Percentiles rank a stretch among this genome's conserved stretches.
phyloP scores from a whole-genome alignment of 306 rosid genomes.

The Pyrus bretschneideri region DNA sequence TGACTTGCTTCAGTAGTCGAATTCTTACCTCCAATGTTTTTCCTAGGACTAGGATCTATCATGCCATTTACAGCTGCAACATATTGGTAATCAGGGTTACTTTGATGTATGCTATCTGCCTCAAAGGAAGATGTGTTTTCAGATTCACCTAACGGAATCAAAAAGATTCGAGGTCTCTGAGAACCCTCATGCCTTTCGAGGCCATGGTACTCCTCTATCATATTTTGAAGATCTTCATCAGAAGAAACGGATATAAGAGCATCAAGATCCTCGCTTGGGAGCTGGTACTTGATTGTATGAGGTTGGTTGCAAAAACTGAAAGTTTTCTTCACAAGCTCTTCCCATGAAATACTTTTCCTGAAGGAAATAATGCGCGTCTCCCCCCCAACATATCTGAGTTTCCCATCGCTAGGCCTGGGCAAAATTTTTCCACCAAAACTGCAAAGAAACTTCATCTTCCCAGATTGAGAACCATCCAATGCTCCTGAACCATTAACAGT shows the following conservation, averaged over 20 bases:
- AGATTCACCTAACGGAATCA: constrained; percentile 59
- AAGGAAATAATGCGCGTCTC: constrained; percentile 57
- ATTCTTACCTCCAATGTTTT: constrained; percentile 31
- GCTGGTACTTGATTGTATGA: constrained; percentile 72
- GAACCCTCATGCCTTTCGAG: constrained; percentile 58
- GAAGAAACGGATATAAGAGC: constrained; percentile 73
- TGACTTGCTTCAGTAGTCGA: constrained; percentile 38
- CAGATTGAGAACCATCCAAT: constrained; percentile 32
- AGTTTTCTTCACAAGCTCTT: constrained; percentile 56
- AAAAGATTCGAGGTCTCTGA: constrained; percentile 56
- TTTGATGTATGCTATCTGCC: constrained; percentile 31
- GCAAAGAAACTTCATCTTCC: constrained; percentile 63
- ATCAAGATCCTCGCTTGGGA: constrained; percentile 83
- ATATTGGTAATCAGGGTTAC: constrained; percentile 60
- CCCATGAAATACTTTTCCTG: constrained; percentile 45
- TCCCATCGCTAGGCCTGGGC: constrained; percentile 70
- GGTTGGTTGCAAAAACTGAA: constrained; percentile 51
- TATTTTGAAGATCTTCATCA: constrained; percentile 76
- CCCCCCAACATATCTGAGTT: constrained; percentile 74
- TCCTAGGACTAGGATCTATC: constrained; percentile 38
- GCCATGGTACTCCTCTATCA: constrained; percentile 74
- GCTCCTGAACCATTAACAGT: constrained; percentile 32
- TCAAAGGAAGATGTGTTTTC: constrained; percentile 42
- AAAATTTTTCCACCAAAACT: constrained; percentile 70
- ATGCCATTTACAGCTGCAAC: constrained; percentile 71